A percentile compares a stretch with the other conserved stretches of the same genome.
phyloP scores from a whole-genome alignment of 176 grass and related monocot genomes.

The Aegilops bicornis region DNA sequence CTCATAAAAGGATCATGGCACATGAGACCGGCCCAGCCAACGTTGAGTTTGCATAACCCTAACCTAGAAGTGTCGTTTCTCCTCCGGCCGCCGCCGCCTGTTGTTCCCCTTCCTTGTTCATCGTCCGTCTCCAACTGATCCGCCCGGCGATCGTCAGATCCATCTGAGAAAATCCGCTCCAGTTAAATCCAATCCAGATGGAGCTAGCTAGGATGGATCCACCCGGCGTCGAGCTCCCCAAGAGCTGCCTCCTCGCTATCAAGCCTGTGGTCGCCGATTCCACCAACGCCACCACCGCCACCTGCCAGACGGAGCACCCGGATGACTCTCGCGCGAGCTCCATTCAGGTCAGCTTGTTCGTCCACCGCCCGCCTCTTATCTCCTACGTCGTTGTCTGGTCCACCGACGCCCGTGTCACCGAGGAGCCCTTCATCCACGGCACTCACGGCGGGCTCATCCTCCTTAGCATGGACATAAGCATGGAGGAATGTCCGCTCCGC shows the following conservation, averaged over 20 bases:
- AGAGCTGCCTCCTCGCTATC: not conserved
- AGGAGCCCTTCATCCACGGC: not conserved
- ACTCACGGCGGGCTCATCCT: not conserved
- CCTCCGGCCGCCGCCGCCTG: not conserved
- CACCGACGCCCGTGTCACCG: not conserved
- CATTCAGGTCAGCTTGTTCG: not conserved
- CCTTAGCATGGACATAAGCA: not conserved
- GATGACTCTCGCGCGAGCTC: not conserved
- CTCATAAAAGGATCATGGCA: no score
- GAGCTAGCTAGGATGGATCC: not conserved
- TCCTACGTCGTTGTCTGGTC: not conserved
- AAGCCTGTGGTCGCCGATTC: not conserved
- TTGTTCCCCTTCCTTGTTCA: not conserved
- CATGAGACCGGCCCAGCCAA: no score
- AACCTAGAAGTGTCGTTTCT: no score
- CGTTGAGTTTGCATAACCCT: no score
- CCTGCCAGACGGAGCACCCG: not conserved
- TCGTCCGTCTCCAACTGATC: not conserved
- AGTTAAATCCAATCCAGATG: not conserved
- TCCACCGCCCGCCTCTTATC: not conserved
- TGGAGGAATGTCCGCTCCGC: not conserved
- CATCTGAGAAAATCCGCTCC: not conserved
- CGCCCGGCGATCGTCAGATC: not conserved
- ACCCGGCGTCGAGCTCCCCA: not conserved
- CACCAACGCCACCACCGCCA: not conserved